Base-by-base conservation (phyloP, 108 stramenopile genomes). In the Skeletonema costatum region DNA sequence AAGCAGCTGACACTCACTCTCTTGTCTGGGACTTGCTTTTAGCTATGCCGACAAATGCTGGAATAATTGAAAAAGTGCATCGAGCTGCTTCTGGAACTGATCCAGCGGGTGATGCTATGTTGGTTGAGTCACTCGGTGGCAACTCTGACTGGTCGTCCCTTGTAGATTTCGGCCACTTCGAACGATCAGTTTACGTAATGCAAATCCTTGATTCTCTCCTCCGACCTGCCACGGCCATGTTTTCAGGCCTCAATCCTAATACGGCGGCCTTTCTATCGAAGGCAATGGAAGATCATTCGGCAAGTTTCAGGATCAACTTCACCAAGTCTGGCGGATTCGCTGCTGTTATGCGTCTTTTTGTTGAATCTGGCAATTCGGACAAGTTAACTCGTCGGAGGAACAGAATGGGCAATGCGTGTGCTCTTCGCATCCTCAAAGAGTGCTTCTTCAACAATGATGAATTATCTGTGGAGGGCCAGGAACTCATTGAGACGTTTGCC, bases 11-110 rank as follows among this genome's bases (percentile, higher is more conserved):
- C 59, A 78, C 89, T 1, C 88, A 91, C 71, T 79, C 88, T 41
- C 83, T 96, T 42, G 89, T 95, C 4, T 98, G 98, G 98, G 96
- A 95, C 69, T 82, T 97, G 31, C 81, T 98, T n/a, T 73, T 91
- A 50, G 83, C 94, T n/a, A 88, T 97, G 86, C 98, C 97, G 2
- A 96, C 98, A 16, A 94, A 98, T 73, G 64, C 76, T 53, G 70
- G 83, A 25, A 80, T 97, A 21, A 75, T 83, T 21, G 77, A 82
- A 1, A 64, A 68, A n/a, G 96, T 97, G 12, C 68, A 61, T 32
- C 62, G 61, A 41, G 85, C 92, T 51, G 84, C 82, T 12, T 74
- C 62, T 17, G 48, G 61, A 36, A 35, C 58, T 29, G 48, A 70
- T 50, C 44, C 59, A 38, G 50, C 76, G 2, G 68, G 64, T 67